Conservation (phyloP, 257 asterid genomes). For the Forsythia viridissima region DNA sequence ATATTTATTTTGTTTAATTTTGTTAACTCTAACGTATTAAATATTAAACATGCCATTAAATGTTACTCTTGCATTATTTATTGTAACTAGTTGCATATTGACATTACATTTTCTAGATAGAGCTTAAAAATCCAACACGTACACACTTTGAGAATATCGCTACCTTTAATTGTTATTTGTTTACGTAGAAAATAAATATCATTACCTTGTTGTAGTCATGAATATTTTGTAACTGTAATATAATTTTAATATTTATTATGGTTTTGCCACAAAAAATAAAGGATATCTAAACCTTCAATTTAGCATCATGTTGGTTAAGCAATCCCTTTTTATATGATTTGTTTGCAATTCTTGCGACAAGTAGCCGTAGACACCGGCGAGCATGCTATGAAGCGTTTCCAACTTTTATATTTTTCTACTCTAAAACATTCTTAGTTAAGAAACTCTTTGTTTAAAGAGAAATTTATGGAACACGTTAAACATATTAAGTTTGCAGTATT, state of each 20-base stretch:
- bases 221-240: too few relatives aligned
- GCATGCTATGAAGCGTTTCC: not conserved
- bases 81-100: too few relatives aligned
- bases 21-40: too few relatives aligned
- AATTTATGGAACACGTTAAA: not conserved
- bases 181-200: too few relatives aligned
- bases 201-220: not conserved
- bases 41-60: too few relatives aligned
- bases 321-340: not conserved
- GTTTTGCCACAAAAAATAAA: not conserved
- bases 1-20: too few relatives aligned
- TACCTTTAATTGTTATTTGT: too few relatives aligned
- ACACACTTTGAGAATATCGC: too few relatives aligned
- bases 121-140: too few relatives aligned
- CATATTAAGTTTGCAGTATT: not conserved
- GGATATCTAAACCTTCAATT: not conserved
- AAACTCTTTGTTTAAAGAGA: not conserved
- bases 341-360: not conserved
- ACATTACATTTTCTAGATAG: too few relatives aligned
- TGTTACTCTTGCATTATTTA: too few relatives aligned
- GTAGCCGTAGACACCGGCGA: not conserved
- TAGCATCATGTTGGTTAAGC: not conserved
- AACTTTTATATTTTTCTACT: not conserved
- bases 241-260: not conserved
- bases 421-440: not conserved